Base-by-base conservation (phyloP, 169 alveolate species). In the Plasmodium berghei region DNA sequence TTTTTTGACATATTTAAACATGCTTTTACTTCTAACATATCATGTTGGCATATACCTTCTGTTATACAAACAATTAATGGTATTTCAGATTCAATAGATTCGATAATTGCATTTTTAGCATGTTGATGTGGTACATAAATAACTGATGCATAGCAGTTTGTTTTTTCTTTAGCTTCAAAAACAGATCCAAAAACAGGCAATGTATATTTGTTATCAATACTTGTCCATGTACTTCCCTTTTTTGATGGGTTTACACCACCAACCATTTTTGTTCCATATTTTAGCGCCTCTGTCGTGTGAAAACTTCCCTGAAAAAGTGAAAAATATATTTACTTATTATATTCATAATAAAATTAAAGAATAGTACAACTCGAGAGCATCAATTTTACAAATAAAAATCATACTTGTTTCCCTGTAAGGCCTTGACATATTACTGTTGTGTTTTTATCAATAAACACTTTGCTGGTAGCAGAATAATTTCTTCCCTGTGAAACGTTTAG, bases 31-130 rank as follows among this genome's bases (percentile, higher is more conserved):
- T 96, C 96, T 66, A 97, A 96, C 99, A 98, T 98, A 90, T 98
- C 99, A 85, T 97, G 99, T 77, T 95, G 97, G 22, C 99, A 99
- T 89, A 98, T 97, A 28, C 99, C 99, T 90, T 98, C 99, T 3
- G 99, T 98, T 90, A 98, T 98, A 90, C 99, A 97, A 26, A 98
- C 99, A 63, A 96, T 96, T 59, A 98, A 91, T 8, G 97, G 97
- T 70, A 98, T 90, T 88, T 98, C 99, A 2, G 99, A 98, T 91
- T 97, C 99, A 12, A 97, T 94, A 22, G 99, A 98, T 87, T 98
- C 99, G 56, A 96, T 83, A 56, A 97, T 97, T 18, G 99, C 99
- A 20, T 87, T 92, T 26, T 99, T 99, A 2, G 99, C 99, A 66
- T 91, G 90, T 12, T 98, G 97, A 14, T 99, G 99, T 18, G 99